Conservation (phyloP, 2,329 filamentous ascomycete genomes). For the Zymoseptoria tritici region DNA sequence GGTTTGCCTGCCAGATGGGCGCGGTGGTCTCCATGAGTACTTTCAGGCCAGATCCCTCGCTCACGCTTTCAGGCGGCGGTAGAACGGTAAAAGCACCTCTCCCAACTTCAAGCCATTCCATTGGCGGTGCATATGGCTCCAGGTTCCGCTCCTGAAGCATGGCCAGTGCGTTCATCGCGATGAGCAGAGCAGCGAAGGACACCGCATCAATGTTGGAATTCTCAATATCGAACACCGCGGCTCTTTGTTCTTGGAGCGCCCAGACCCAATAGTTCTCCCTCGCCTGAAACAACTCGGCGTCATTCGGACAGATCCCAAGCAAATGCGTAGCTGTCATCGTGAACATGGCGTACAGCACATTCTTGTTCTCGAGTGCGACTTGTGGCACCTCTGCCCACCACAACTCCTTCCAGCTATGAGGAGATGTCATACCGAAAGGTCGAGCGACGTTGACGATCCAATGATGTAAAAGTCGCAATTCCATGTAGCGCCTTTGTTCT, state of each 20-base stretch:
- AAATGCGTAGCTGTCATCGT: constrained; percentile 21
- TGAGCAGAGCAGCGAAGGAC: constrained; percentile 23
- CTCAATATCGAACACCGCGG: constrained; percentile 21
- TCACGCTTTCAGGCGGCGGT: constrained; percentile 15
- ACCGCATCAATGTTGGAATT: constrained; percentile 25
- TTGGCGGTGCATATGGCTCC: constrained; percentile 25
- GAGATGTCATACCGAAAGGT: constrained; percentile 20
- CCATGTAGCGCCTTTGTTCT: constrained; percentile 17
- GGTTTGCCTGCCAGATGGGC: constrained; percentile 17
- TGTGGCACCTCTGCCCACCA: constrained; percentile 21
- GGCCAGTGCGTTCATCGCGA: constrained; percentile 25
- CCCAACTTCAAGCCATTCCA: constrained; percentile 29
- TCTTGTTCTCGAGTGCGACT: constrained; percentile 17
- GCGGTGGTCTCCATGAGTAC: constrained; percentile 19
- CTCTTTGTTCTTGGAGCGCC: constrained; percentile 24
- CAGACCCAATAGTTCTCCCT: constrained; percentile 20
- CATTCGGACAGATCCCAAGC: constrained; percentile 12
- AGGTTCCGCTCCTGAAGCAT: constrained; percentile 24
- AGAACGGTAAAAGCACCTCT: constrained; percentile 23
- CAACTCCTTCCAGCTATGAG: constrained; percentile 19
- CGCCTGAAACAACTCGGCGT: constrained; percentile 14
- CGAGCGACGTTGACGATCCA: constrained; percentile 20
- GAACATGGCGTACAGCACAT: constrained; percentile 20
- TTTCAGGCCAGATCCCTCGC: constrained; percentile 18
- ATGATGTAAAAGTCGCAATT: constrained; percentile 19